Base-by-base conservation (phyloP, 441 rosid genomes). In the Pelargonium hybrid region DNA sequence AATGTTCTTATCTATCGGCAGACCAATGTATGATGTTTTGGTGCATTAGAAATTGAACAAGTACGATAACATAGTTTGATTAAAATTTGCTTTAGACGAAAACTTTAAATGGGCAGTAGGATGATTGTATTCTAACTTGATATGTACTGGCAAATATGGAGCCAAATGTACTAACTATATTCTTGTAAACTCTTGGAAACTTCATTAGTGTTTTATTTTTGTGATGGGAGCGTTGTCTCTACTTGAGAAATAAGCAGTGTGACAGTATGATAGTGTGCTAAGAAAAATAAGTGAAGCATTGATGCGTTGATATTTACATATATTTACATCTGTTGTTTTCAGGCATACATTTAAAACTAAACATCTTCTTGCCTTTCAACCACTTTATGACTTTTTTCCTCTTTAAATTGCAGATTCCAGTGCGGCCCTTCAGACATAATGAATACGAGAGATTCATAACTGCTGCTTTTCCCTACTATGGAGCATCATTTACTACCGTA, bases 391-490 rank as follows among this genome's bases (percentile, higher is more conserved):
- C 47, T 41, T 41, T 9, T 41, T 41, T 7, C 7, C 7, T 6
- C 18, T 2, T 7, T 26, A 34, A 66, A 54, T 62, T 83, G 89
- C 85, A 90, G 96, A 87, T 87, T 74, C 93, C 96, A 21, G 91
- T 90, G 65, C 78, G 85, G 37, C 93, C 96, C 14, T 90, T 78
- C 82, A 87, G 83, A 72, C 96, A 90, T 78, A 86, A 86, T 63
- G 91, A 88, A 74, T 88, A 85, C 1, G 91, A 88, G 75, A 83
- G 96, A 78, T 88, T 88, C 72, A 88, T 90, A 57, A 81, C 85
- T 45, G 81, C 88, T 65, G 91, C 90, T 47, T 87, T 74, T 74
- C 90, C 91, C 48, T 90, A 90, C 69, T 87, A 90, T 21, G 91
- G 96, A 71, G 90, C 96, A 63, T 83, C 91, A 71, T 90, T 87